Evolutionary conservation across 208 protist genomes (phyloP).

Genomic region (Acanthamoeba healyi): DNA sequence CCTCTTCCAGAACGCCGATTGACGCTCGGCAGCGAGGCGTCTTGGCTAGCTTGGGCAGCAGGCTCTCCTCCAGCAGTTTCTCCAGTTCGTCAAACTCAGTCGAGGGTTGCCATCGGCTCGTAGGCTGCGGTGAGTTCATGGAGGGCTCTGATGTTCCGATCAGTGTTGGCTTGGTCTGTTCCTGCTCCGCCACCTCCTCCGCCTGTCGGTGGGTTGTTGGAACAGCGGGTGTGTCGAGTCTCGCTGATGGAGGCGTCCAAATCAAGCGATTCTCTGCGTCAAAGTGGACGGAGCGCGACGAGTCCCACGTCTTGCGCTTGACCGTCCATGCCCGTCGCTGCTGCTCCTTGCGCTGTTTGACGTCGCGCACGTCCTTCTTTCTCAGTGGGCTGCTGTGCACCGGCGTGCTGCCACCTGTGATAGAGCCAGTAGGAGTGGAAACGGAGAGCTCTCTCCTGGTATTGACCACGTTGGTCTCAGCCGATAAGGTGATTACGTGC

Average conservation of each 20-base stretch:
- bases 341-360: background rate
- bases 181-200: no score
- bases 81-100: background rate
- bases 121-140: background rate
- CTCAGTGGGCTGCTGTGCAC: background rate
- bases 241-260: no score
- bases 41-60: background rate
- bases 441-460: no score
- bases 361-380: background rate
- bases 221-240: no score
- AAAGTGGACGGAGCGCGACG: background rate
- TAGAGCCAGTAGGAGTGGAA: no score
- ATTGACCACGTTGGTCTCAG: no score
- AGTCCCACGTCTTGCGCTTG: conserved; percentile 18
- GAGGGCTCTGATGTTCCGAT: background rate
- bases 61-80: background rate
- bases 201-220: no score
- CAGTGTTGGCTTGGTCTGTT: no score
- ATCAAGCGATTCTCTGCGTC: no score
- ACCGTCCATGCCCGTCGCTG: background rate
- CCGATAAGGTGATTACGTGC: no score
- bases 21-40: no score
- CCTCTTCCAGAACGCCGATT: background rate
- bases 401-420: no score
- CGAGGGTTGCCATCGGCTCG: background rate